Evolutionary conservation across 2,329 filamentous ascomycete species (phyloP).

Genomic region (Colletotrichum sp.): DNA sequence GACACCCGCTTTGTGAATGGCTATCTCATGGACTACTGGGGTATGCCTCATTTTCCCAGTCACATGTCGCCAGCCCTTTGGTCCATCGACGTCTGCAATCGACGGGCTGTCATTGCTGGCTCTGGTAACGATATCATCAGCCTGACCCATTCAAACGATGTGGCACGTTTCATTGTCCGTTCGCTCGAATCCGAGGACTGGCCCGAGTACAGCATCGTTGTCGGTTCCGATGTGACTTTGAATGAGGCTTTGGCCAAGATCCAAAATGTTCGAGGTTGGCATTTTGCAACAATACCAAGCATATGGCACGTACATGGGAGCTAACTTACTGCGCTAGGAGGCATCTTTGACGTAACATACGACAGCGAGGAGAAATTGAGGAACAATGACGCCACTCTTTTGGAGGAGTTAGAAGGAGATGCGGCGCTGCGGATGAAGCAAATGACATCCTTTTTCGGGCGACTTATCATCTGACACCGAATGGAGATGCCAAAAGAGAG

Average conservation of each 20-base stretch:
- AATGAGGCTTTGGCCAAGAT: constrained; percentile 46
- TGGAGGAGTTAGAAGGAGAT: neutral
- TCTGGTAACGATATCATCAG: constrained; percentile 46
- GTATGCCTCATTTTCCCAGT: constrained; percentile 38
- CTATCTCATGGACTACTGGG: constrained; percentile 52
- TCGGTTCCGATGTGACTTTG: constrained; percentile 46
- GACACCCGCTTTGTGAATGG: constrained; percentile 43
- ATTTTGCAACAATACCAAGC: neutral
- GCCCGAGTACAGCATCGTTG: constrained; percentile 38
- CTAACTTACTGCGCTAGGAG: neutral
- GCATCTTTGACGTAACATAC: neutral
- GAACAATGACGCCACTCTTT: neutral
- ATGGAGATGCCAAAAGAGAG: neutral
- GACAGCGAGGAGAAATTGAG: neutral
- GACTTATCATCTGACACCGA: neutral
- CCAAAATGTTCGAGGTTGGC: neutral
- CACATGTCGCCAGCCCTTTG: constrained; percentile 42
- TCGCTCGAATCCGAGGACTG: constrained; percentile 45
- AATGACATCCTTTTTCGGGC: neutral
- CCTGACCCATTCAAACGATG: constrained; percentile 54
- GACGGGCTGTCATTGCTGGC: constrained; percentile 52
- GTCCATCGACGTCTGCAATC: constrained; percentile 47
- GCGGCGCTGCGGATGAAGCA: neutral
- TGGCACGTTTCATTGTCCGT: constrained; percentile 49
- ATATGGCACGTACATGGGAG: too few species aligned